Evolutionary conservation across 345 rosid species (phyloP), one percentile per base, ranked within the genome.

Genomic region (Gossypium longicalyx): DNA sequence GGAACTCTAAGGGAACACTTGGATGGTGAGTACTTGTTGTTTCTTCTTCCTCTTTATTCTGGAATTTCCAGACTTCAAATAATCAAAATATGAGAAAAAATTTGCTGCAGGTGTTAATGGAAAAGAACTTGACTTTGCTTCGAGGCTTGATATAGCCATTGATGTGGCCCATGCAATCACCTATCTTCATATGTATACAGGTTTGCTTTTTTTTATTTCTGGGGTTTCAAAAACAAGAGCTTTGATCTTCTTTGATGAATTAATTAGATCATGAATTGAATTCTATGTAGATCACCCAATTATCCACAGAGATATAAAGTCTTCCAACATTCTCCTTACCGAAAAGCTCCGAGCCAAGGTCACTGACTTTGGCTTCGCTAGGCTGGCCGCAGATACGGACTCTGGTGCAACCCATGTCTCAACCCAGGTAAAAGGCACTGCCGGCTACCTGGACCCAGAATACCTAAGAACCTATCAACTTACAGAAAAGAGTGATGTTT

Each of bases 391-490:
- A 17, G 91, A 95, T 61, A 13, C 38, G 0, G 96, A 91, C 7
- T 91, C 97, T 10, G 99, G 96, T 71, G 91, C 84, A 70, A 90
- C 99, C 23, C 97, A 91, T 81, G 93, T 93, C 63, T 95, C 97
- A 2, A 95, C 99, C 44, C 99, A 95, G 86, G 96, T 95, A 70
- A 95, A 93, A 86, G 99, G 97, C 82, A 95, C 98, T 6, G 99
- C 93, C 1, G 98, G 99, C 63, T 95, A 95, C 84, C 77, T 95
- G 74, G 99, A 95, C 63, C 97, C 97, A 0, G 98, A 95, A 75
- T 95, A 95, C 85, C 78, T 95, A 20, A 87, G 79, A 71, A 93
- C 99, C 34, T 90, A 93, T 75, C 97, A 93, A 69, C 90, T 95
- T 19, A 95, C 99, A 0, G 97, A 90, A 73, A 95, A 93, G 85